Evolutionary conservation across 768 basidiomycete species (phyloP).

Genomic region (Kwoniella botswanensis): DNA sequence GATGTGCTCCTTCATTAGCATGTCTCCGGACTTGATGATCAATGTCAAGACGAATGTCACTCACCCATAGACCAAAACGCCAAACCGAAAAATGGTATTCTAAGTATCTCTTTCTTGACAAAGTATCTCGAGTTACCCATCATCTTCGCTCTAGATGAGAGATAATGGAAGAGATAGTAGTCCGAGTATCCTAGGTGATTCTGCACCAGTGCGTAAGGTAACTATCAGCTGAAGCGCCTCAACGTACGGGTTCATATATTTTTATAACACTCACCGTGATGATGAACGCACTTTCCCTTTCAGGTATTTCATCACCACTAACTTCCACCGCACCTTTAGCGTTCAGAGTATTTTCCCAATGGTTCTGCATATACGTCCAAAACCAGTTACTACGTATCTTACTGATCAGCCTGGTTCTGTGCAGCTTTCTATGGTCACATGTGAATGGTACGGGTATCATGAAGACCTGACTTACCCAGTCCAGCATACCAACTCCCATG

Average conservation of each 20-base stretch:
- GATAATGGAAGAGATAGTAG: slow-evolving; percentile 41
- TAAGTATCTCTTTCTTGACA: slow-evolving; percentile 42
- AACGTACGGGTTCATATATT: too few relatives aligned
- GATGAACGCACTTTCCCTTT: slow-evolving; percentile 38
- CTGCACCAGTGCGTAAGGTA: slow-evolving; percentile 5
- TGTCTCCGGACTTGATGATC: too few relatives aligned
- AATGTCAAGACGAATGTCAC: not conserved
- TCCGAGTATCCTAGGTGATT: slow-evolving; percentile 46
- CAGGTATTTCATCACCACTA: slow-evolving; percentile 36
- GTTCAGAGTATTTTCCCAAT: slow-evolving; percentile 40
- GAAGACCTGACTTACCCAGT: slow-evolving; percentile 36
- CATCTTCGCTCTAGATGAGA: slow-evolving; percentile 38
- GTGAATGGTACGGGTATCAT: not conserved
- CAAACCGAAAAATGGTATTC: slow-evolving; percentile 44
- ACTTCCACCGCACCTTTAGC: slow-evolving; percentile 26
- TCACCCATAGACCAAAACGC: slow-evolving; percentile 42
- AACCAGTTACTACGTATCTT: slow-evolving; percentile 29
- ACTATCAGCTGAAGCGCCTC: not conserved
- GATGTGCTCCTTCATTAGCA: not conserved
- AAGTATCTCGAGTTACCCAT: slow-evolving; percentile 44
- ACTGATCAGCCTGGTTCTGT: not conserved
- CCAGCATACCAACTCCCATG: slow-evolving; percentile 42
- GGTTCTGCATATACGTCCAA: slow-evolving; percentile 47
- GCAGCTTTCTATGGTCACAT: too few relatives aligned
- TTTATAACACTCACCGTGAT: slow-evolving; percentile 29